phyloP scores from a whole-genome alignment of 2,329 filamentous ascomycete genomes.

The Curvularia lunata region DNA sequence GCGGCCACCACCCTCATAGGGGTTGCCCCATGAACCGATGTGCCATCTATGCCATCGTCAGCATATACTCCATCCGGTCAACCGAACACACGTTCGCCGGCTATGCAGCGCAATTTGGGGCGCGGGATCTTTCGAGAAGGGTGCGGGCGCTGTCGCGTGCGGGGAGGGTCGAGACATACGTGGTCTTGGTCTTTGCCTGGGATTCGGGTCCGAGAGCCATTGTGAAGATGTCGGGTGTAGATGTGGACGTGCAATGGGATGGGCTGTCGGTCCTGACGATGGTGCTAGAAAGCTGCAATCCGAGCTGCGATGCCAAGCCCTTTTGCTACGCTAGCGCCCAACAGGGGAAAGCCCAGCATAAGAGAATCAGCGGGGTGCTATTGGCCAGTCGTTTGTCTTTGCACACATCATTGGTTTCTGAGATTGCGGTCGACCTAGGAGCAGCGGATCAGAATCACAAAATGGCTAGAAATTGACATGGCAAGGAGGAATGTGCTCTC shows the following conservation, averaged over 20 bases:
- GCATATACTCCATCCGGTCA: slow-evolving; percentile 13
- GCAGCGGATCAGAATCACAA: not conserved
- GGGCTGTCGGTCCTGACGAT: slow-evolving; percentile 26
- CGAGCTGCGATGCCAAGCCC: slow-evolving; percentile 22
- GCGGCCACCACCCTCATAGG: slow-evolving; percentile 48
- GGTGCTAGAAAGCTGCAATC: slow-evolving; percentile 21
- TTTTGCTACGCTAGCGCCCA: slow-evolving; percentile 1
- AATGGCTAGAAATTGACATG: not conserved
- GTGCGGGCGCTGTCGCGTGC: slow-evolving; percentile 4
- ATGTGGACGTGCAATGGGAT: slow-evolving; percentile 24
- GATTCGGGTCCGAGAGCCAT: slow-evolving; percentile 42
- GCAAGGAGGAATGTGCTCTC: not conserved
- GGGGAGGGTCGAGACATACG: slow-evolving; percentile 31
- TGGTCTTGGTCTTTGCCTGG: slow-evolving; percentile 36
- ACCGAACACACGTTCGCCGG: slow-evolving; percentile 13
- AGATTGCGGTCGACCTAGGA: not conserved
- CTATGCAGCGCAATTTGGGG: slow-evolving; percentile 11
- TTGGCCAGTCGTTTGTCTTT: not conserved
- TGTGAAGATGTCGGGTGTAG: slow-evolving; percentile 28
- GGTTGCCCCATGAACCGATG: slow-evolving; percentile 49
- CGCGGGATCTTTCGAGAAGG: slow-evolving; percentile 9
- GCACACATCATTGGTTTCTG: not conserved
- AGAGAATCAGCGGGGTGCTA: not conserved
- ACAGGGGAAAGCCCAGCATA: not conserved
- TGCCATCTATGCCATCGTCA: slow-evolving; percentile 40